A percentile compares a stretch with the other conserved stretches of the same genome.
Conservation (phyloP, 805 yeast species). For the Pichia manshurica region DNA sequence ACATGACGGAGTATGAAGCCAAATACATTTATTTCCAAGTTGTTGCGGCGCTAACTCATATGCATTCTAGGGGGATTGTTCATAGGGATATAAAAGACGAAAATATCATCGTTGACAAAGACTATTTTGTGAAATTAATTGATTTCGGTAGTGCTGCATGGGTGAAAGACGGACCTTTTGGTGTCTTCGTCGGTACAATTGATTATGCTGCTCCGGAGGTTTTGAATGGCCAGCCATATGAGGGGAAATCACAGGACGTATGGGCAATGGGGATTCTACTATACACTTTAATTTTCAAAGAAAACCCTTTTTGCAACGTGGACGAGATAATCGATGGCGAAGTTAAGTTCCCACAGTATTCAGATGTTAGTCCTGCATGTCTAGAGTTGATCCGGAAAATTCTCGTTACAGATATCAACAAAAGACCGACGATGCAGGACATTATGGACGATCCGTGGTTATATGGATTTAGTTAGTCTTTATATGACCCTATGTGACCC, state of each 20-base stretch:
- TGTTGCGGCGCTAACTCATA: conserved; percentile 69
- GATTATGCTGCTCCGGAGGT: conserved; percentile 99
- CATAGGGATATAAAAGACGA: conserved; percentile 96
- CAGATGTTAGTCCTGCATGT: conserved; percentile 56
- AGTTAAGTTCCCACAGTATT: conserved; percentile 53
- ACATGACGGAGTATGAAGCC: conserved; percentile 76
- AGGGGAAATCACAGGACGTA: conserved; percentile 90
- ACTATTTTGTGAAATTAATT: conserved; percentile 76
- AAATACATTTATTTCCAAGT: conserved; percentile 74
- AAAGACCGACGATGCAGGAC: conserved; percentile 70
- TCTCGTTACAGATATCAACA: conserved; percentile 57
- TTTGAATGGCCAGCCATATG: conserved; percentile 78
- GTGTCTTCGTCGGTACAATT: conserved; percentile 94
- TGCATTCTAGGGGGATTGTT: conserved; percentile 81
- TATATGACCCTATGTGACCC: no score
- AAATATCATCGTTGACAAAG: conserved; percentile 79
- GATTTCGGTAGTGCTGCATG: conserved; percentile 97
- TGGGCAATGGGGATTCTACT: conserved; percentile 94
- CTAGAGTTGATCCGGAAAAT: conserved; percentile 56
- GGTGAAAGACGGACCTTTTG: conserved; percentile 86
- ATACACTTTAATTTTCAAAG: conserved; percentile 86
- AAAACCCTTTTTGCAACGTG: conserved; percentile 91
- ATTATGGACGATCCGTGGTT: conserved; percentile 73
- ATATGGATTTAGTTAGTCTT: conserved; percentile 25
- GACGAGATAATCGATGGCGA: conserved; percentile 95